phyloP scores from a whole-genome alignment of 2,329 filamentous ascomycete species.

The Paradendryphiella salina region DNA sequence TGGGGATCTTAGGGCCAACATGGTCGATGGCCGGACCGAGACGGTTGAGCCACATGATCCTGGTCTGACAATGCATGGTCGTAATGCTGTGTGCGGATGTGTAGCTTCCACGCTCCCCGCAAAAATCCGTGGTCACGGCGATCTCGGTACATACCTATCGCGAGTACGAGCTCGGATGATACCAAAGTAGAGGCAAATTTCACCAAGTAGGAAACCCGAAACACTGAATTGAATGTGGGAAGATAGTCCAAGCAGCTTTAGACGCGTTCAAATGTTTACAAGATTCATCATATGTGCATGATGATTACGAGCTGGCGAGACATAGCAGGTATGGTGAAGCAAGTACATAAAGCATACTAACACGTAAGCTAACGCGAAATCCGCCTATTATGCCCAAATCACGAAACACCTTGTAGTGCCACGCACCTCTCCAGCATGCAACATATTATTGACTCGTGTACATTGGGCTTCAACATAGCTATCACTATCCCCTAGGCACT shows the following conservation, averaged over 20 bases:
- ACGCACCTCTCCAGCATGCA: constrained; percentile 8
- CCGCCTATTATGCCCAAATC: constrained; percentile 6
- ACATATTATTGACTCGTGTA: constrained; percentile 10
- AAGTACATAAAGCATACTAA: constrained; percentile 6
- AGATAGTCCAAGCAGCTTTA: constrained; percentile 3
- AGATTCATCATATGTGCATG: constrained; percentile 8
- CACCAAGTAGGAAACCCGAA: constrained; percentile 1
- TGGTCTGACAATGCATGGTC: constrained; percentile 8
- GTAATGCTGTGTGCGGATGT: constrained; percentile 6
- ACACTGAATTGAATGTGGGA: background rate
- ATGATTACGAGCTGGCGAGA: constrained; percentile 6
- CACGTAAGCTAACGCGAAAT: constrained; percentile 3
- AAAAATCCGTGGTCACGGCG: constrained; percentile 1
- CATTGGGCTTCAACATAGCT: constrained; percentile 16
- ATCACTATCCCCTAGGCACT: constrained; percentile 9
- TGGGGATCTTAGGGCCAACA: constrained; percentile 3
- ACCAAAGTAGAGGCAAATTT: constrained; percentile 5
- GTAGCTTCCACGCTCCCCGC: constrained; percentile 7
- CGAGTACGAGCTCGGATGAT: constrained; percentile 12
- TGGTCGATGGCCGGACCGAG: constrained; percentile 3
- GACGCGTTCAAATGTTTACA: constrained; percentile 8
- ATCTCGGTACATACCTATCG: constrained; percentile 8
- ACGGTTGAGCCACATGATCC: constrained; percentile 4
- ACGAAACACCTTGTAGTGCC: constrained; percentile 14
- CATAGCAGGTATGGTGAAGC: constrained; percentile 9